A percentile compares a stretch with the other conserved stretches of the same genome.
Conservation (phyloP, 768 basidiomycete genomes). For the Phylloporus rhodoxanthus region DNA sequence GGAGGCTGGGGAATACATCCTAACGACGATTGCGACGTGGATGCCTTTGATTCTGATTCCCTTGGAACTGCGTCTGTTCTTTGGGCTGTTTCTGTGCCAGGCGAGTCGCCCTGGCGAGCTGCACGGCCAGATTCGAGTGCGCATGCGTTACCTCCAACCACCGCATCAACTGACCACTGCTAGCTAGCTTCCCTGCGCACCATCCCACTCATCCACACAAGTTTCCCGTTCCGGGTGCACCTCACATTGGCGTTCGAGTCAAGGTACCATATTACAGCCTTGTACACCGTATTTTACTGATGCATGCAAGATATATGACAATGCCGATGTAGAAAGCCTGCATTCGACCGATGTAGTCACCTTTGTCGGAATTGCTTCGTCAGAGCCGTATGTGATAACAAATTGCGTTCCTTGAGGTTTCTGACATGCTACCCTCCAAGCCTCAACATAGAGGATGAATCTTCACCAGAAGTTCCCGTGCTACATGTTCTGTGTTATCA, state of each 20-base stretch:
- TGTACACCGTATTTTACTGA: not conserved
- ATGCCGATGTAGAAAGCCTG: constrained; percentile 36
- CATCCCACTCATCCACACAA: constrained; percentile 46
- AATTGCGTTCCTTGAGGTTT: not conserved
- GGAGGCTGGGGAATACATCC: constrained; percentile 73
- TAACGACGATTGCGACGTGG: constrained; percentile 15
- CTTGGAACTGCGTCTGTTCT: constrained; percentile 58
- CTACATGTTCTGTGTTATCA: constrained; percentile 59
- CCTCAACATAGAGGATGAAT: constrained; percentile 34
- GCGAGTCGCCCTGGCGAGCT: constrained; percentile 54
- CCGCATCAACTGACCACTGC: not conserved
- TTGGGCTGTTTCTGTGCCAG: constrained; percentile 75
- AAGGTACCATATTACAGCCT: constrained; percentile 41
- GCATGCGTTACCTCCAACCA: constrained; percentile 8
- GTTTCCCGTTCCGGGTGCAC: constrained; percentile 47
- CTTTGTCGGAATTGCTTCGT: constrained; percentile 69
- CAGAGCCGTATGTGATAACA: constrained; percentile 52
- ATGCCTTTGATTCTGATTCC: constrained; percentile 38
- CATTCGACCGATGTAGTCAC: constrained; percentile 58
- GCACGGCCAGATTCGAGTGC: constrained; percentile 17
- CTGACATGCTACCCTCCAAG: constrained; percentile 28
- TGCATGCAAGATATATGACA: constrained; percentile 52
- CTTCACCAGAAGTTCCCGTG: constrained; percentile 46
- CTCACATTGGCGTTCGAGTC: constrained; percentile 66
- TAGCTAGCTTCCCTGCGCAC: constrained; percentile 25